A percentile compares a stretch with the other conserved stretches of the same genome.
phyloP scores from a whole-genome alignment of 164 flowering plant genomes.

The Aristolochia californica region DNA sequence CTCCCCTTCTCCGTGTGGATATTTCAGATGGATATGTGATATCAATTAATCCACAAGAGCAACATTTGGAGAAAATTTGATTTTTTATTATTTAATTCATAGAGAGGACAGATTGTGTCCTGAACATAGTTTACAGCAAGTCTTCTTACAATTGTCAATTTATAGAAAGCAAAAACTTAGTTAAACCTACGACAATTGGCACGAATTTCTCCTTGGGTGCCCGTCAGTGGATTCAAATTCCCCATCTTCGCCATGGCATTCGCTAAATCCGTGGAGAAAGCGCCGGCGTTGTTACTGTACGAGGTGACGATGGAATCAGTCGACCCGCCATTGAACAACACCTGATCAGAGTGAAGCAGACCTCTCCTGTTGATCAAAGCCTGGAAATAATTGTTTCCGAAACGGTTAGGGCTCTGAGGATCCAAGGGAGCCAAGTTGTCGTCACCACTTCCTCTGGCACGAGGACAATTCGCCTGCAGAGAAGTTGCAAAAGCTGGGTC shows the following conservation, averaged over 20 bases:
- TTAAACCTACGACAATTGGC: slow-evolving; percentile 12
- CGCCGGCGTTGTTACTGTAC: slow-evolving; percentile 5
- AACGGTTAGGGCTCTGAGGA: slow-evolving; percentile 16
- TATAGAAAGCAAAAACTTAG: no score
- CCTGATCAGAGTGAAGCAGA: slow-evolving; percentile 32
- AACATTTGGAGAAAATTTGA: no score
- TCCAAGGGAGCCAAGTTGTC: slow-evolving; percentile 26
- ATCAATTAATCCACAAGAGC: no score
- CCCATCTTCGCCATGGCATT: slow-evolving; percentile 28
- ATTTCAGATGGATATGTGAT: no score
- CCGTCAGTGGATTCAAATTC: slow-evolving; percentile 17
- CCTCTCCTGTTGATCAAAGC: slow-evolving; percentile 19
- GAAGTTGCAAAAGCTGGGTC: slow-evolving; percentile 20
- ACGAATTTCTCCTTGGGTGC: slow-evolving; percentile 16
- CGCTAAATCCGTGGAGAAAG: slow-evolving; percentile 20
- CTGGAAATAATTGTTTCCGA: slow-evolving; percentile 21
- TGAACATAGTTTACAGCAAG: no score
- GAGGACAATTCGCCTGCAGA: slow-evolving; percentile 22
- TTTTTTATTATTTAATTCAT: no score
- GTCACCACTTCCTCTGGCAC: slow-evolving; percentile 5
- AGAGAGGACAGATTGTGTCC: no score
- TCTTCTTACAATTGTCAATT: no score
- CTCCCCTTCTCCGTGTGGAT: no score
- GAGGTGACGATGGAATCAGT: slow-evolving; percentile 14
- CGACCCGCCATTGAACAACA: slow-evolving; percentile 16